Evolutionary conservation across 768 basidiomycete species (phyloP).

Genomic region (Suillus occidentalis): DNA sequence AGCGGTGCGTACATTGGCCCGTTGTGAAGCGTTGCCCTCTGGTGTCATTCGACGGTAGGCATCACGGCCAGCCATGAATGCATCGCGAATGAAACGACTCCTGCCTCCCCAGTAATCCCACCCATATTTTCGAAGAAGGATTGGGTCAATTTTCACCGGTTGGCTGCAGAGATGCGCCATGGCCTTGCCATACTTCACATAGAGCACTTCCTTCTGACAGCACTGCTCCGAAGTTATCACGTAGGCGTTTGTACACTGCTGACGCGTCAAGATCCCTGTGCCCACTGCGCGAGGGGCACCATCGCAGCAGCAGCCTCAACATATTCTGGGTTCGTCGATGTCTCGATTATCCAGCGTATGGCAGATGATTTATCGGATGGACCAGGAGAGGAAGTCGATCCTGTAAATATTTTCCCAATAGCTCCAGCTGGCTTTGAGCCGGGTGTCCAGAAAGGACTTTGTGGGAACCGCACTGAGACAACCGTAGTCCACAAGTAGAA

Average conservation of each 20-base stretch:
- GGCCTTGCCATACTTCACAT: background rate
- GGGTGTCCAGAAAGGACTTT: background rate
- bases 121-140: background rate
- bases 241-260: background rate
- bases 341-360: background rate
- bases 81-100: background rate
- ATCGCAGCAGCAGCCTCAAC: background rate
- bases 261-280: background rate
- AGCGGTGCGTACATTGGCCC: background rate
- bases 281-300: background rate
- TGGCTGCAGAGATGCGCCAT: background rate
- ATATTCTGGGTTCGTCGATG: background rate
- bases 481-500: background rate
- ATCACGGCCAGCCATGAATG: background rate
- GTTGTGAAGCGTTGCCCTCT: background rate
- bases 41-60: background rate
- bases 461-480: background rate
- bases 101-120: background rate
- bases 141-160: background rate
- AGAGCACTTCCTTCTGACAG: background rate
- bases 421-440: background rate
- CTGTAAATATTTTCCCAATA: background rate
- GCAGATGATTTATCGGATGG: background rate
- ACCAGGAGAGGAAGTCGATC: background rate
- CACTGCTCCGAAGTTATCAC: background rate